A percentile compares a stretch with the other conserved stretches of the same genome.
Evolutionary conservation across 768 basidiomycete genomes (phyloP).

Genomic region (Heimioporus sp.): DNA sequence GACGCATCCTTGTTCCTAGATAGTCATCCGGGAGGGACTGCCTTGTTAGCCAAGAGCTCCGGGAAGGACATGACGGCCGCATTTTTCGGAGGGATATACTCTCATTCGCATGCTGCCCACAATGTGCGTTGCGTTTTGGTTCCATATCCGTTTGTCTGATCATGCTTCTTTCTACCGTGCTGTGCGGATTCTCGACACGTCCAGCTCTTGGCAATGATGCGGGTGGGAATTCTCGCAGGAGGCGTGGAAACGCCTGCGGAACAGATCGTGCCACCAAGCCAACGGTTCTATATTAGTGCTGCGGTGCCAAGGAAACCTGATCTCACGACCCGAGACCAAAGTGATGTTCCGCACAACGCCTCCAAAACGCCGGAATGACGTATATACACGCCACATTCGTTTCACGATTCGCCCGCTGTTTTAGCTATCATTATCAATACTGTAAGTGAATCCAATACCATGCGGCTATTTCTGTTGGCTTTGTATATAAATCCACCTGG

Average conservation of each 20-base stretch:
- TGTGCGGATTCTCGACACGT: not conserved
- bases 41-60: conserved; percentile 52
- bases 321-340: not conserved
- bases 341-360: not conserved
- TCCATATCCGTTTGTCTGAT: conserved; percentile 4
- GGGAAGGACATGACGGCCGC: conserved; percentile 85
- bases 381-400: conserved; percentile 12
- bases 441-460: conserved; percentile 1
- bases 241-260: conserved; percentile 54
- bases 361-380: not conserved
- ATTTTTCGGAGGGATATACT: conserved; percentile 84
- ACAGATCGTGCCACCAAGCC: conserved; percentile 44
- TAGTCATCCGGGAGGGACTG: conserved; percentile 76
- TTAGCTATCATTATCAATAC: conserved; percentile 1
- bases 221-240: conserved; percentile 65
- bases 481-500: too few species aligned
- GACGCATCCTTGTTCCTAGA: conserved; percentile 73
- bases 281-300: conserved; percentile 35
- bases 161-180: not conserved
- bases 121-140: conserved; percentile 46
- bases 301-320: conserved; percentile 8
- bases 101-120: conserved; percentile 81
- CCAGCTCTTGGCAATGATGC: conserved; percentile 71
- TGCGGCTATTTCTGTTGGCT: too few species aligned
- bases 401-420: conserved; percentile 6